Conservation (phyloP, 2,329 filamentous ascomycete genomes). For the Corinectria fuckeliana region DNA sequence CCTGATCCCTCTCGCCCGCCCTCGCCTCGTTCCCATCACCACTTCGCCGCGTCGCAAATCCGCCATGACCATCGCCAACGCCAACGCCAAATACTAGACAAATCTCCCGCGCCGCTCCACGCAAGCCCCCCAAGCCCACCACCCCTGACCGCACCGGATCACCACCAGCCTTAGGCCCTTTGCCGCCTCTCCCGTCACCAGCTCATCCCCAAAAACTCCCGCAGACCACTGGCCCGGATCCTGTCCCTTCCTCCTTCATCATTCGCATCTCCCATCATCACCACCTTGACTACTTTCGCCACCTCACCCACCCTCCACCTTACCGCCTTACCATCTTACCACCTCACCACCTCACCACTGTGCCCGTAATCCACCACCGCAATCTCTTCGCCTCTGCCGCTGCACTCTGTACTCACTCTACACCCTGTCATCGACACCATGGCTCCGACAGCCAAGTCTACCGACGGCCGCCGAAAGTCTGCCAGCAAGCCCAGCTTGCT, state of each 20-base stretch:
- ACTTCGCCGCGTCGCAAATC: constrained; percentile 30
- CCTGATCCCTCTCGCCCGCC: constrained; percentile 20
- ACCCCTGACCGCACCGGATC: constrained; percentile 41
- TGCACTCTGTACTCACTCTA: neutral
- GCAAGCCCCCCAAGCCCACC: constrained; percentile 40
- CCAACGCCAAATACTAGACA: constrained; percentile 30
- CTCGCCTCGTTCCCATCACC: constrained; percentile 30
- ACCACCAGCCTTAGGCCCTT: constrained; percentile 37
- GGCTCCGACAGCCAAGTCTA: constrained; percentile 44
- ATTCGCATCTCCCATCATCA: constrained; percentile 22
- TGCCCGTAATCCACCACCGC: constrained; percentile 11
- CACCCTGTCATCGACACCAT: constrained; percentile 33
- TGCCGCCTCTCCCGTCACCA: constrained; percentile 38
- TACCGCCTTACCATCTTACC: constrained; percentile 1
- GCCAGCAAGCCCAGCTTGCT: constrained; percentile 47
- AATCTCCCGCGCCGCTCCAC: constrained; percentile 37
- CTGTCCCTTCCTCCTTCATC: constrained; percentile 15
- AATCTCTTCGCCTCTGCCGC: constrained; percentile 3
- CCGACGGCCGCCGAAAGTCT: constrained; percentile 48
- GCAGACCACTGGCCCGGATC: constrained; percentile 14
- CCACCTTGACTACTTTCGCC: constrained; percentile 21
- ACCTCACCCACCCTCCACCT: constrained; percentile 17
- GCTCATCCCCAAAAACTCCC: constrained; percentile 30
- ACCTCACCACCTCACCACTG: constrained; percentile 11
- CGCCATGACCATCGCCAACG: constrained; percentile 36